Evolutionary conservation across 2,329 filamentous ascomycete genomes (phyloP), one percentile per base, ranked within the genome.

Genomic region (Magnaporthiopsis incrustans): DNA sequence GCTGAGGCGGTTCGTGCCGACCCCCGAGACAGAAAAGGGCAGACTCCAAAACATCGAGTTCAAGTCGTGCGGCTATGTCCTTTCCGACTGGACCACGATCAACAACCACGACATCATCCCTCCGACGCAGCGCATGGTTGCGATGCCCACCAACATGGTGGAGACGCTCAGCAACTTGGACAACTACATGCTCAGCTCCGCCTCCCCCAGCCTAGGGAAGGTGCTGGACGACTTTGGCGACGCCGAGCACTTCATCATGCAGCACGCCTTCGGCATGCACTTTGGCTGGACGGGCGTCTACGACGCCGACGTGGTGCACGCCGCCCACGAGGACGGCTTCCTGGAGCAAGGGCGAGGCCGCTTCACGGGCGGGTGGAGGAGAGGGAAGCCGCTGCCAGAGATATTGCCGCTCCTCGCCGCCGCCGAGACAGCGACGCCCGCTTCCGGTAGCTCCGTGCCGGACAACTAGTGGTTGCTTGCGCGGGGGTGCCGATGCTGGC

Each of bases 61-160:
- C 73, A 81, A 80, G 38, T 88, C 85, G 0, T 89, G 86, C 70
- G 86, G 86, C 62, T 89, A 89, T 68, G 82, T 81, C 44, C 72
- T 74, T 7, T 70, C 88, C 1, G 73, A 76, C 25, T 35, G 66
- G 0, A 63, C 70, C 0, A 70, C 70, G 32, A 72, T 79, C 59
- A 74, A 78, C 64, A 75, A 79, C 12, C 72, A 74, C 61, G 67
- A 67, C 30, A 69, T 79, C 60, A 67, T 78, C 11, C 67, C 68
- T 15, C 18, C 64, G n/a, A 62, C 66, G 26, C 70, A 73, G 2
- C 57, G 66, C 14, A 66, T 18, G 4, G 67, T 67, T 7, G 30
- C 50, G 22, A 61, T 63, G 56, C 26, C 26, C 10, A 61, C 64
- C 2, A 65, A 68, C 58, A 56, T 63, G 26, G 33, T 60, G 27